These are phyloP conservation scores for Calonectria hawksworthii DNA, from an alignment of 2,329 filamentous ascomycete genomes.

Conservation along the genomic window DNA sequence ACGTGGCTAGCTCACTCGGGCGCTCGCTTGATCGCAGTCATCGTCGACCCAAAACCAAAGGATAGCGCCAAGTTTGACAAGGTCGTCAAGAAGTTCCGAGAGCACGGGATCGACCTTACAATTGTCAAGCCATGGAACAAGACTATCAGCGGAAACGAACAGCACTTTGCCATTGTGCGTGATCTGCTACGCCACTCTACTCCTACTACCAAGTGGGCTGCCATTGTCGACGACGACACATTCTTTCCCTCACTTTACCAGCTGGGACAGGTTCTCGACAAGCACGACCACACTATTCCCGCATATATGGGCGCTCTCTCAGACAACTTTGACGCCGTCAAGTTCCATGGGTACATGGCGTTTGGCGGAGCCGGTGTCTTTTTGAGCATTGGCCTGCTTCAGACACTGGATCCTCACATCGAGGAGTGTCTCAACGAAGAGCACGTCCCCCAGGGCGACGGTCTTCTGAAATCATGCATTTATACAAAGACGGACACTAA, in stretches of 20 bases:
- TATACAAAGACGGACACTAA: constrained; percentile 66
- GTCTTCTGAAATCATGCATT: constrained; percentile 70
- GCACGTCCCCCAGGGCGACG: constrained; percentile 61
- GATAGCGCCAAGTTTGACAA: constrained; percentile 55
- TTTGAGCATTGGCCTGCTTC: constrained; percentile 66
- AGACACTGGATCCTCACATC: constrained; percentile 61
- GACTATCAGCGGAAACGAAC: constrained; percentile 61
- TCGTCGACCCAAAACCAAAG: constrained; percentile 61
- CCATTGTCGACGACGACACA: constrained; percentile 74
- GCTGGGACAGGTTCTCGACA: constrained; percentile 61
- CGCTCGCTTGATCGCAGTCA: constrained; percentile 65
- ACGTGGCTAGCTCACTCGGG: constrained; percentile 69
- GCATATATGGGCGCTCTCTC: constrained; percentile 70
- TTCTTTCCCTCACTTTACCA: constrained; percentile 71
- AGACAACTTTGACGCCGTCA: constrained; percentile 67
- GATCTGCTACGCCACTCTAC: constrained; percentile 61
- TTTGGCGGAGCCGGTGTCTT: constrained; percentile 74
- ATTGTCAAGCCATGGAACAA: constrained; percentile 52
- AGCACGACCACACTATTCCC: constrained; percentile 63
- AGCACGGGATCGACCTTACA: constrained; percentile 51
- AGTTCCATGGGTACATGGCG: constrained; percentile 69
- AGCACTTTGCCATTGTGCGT: constrained; percentile 69
- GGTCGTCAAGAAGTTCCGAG: constrained; percentile 45
- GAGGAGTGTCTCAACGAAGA: constrained; percentile 60
- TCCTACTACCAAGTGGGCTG: constrained; percentile 66